Base-by-base conservation (phyloP, 2,329 filamentous ascomycete species). In the Elsinoe arachidis region DNA sequence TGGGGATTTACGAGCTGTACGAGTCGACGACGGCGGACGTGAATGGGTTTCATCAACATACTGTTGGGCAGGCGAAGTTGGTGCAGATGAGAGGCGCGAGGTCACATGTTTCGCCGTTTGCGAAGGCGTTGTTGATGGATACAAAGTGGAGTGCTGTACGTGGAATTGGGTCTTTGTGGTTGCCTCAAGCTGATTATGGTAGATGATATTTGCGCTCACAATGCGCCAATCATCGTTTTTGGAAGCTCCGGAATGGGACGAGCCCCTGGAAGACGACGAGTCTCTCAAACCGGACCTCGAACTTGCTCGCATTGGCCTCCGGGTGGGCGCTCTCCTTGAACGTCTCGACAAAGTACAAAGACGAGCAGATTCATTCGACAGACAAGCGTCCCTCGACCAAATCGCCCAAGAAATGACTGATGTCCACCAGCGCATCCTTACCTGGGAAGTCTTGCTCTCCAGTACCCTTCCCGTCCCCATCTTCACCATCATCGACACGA, bases 11-110 rank as follows among this genome's bases (percentile, higher is more conserved):
- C 17, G 49, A 53, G 49, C 34, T 53, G 10, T 53, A 53, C 39
- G 49, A 53, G 17, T 53, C 49, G 3, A 53, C 49, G 12, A 39
- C 49, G 1, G 30, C 17, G 19, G 49, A 53, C n/a, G 33, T 35
- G 14, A 53, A 53, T 39, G 49, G 49, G 9, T 53, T 53, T 34
- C 49, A 53, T 39, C 49, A 53, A 34, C 49, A 53, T 35, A 53
- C 49, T 11, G 23, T 38, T 7, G 49, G 49, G 1, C 34, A 35
- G 35, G 37, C 33, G 5, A 37, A 26, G 17, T 34, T 53, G 7
- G 49, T 53, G 11, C 49, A 53, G 49, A 53, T 53, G 33, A 33
- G 49, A 23, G 49, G 49, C 2, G 14, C 17, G 10, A 39, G n/a
- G 11, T 19, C 33, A 7, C 49, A 53, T 19, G 19, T 17, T 2